Base-by-base conservation (phyloP, 2,329 filamentous ascomycete genomes). In the Corinectria fuckeliana region DNA sequence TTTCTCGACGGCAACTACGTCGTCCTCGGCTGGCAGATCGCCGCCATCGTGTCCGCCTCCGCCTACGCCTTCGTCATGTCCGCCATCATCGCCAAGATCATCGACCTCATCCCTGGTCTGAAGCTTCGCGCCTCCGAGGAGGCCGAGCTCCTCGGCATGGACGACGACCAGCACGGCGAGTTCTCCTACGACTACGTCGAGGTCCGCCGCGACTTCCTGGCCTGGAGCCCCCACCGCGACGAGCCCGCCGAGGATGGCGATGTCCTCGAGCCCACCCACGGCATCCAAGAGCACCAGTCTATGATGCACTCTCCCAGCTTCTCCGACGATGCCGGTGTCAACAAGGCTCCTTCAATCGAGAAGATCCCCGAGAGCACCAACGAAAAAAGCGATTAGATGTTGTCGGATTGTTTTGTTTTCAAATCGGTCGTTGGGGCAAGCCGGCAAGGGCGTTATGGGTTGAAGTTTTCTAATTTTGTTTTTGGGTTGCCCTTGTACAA, bases 161-260 rank as follows among this genome's bases (percentile, higher is more conserved):
- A 95, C 72, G 91, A 94, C 73, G 91, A 94, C 78, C 91, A 95
- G 79, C 90, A 94, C 69, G 91, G 91, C 77, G 91, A 95, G 78
- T 95, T 94, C 74, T 91, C 91, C 11, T 94, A 94, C 81, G 91
- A 95, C 76, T 95, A 94, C 75, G 91, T 95, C 66, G 91, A 95
- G 83, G 91, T 94, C 59, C 89, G 91, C 72, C 88, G 91, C 71
- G 91, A 95, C 78, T 95, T 93, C 82, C 86, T 95, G 36, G 91
- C 91, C 59, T 95, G 91, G 91, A 93, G 90, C 26, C 91, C 91
- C 1, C 87, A 89, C 30, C 89, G 89, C 71, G 82, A 80, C 61
- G 87, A 91, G 67, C 89, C 87, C 23, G 81, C 83, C 49, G 76
- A 82, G 58, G 79, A 84, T 62, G 85, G 87, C 61, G 81, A 85